Conservation (phyloP, 176 grass and related monocot species). For the Panicum miliaceum region DNA sequence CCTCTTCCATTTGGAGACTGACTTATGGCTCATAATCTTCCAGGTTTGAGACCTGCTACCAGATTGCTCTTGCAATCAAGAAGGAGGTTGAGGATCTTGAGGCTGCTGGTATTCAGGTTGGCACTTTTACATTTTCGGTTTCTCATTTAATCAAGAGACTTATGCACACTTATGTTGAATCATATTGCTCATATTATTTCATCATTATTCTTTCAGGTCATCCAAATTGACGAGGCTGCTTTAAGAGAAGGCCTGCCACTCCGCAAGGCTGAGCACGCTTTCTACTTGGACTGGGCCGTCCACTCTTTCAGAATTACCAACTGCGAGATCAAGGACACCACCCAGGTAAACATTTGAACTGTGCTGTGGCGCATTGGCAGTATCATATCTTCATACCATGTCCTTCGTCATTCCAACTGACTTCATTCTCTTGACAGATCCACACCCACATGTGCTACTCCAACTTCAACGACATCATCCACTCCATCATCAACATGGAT, state of each 20-base stretch:
- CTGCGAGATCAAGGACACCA: constrained; percentile 84
- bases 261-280: constrained; percentile 87
- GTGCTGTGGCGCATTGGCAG: neutral
- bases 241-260: constrained; percentile 92
- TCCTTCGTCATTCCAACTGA: constrained; percentile 4
- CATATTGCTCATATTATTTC: neutral
- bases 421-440: constrained; percentile 53
- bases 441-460: constrained; percentile 99
- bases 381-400: neutral
- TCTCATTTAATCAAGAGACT: neutral
- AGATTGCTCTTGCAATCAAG: constrained; percentile 96
- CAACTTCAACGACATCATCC: constrained; percentile 97
- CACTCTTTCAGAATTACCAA: constrained; percentile 98
- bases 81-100: constrained; percentile 96
- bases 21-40: neutral
- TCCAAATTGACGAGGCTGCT: constrained; percentile 96
- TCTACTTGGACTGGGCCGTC: constrained; percentile 95
- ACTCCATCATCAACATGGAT: constrained; percentile 94
- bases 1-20: neutral
- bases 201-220: constrained; percentile 58
- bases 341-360: constrained; percentile 64
- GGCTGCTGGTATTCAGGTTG: constrained; percentile 86
- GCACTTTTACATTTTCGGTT: neutral
- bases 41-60: constrained; percentile 96
- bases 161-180: neutral